A percentile compares a stretch with the other conserved stretches of the same genome.
These are phyloP conservation scores for Bremia lactucae DNA, from an alignment of 352 stramenopile species.

Conservation along the genomic window DNA sequence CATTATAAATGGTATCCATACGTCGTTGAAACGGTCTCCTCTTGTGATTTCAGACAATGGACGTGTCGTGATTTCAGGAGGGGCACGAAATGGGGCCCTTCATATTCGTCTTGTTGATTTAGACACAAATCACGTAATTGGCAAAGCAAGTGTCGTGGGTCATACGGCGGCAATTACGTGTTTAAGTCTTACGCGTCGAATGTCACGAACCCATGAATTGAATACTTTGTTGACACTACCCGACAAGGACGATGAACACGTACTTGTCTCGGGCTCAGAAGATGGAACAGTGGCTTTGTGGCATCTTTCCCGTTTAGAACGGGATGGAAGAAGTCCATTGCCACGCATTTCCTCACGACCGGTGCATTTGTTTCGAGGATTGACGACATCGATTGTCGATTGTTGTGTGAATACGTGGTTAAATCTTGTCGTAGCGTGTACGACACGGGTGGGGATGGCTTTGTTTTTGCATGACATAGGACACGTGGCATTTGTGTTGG, in stretches of 20 bases:
- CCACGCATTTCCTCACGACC: slow-evolving; percentile 59
- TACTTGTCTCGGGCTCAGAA: slow-evolving; percentile 60
- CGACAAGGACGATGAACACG: slow-evolving; percentile 64
- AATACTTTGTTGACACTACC: too few relatives aligned
- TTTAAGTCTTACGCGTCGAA: slow-evolving; percentile 53
- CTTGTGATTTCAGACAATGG: slow-evolving; percentile 61
- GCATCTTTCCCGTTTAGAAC: slow-evolving; percentile 62
- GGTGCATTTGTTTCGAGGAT: slow-evolving; percentile 52
- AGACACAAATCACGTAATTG: slow-evolving; percentile 73
- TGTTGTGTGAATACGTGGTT: slow-evolving; percentile 58
- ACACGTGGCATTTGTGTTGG: slow-evolving; percentile 55
- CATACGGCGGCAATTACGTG: slow-evolving; percentile 64
- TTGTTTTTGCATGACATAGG: slow-evolving; percentile 70
- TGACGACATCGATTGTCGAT: slow-evolving; percentile 36
- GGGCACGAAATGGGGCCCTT: slow-evolving; percentile 57
- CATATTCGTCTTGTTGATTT: slow-evolving; percentile 70
- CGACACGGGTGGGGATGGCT: slow-evolving; percentile 32
- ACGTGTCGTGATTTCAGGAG: slow-evolving; percentile 59
- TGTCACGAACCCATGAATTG: too few relatives aligned
- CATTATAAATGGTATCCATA: background rate
- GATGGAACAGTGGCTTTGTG: slow-evolving; percentile 63
- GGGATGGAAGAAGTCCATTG: slow-evolving; percentile 58
- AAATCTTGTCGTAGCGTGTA: slow-evolving; percentile 58
- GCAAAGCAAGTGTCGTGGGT: slow-evolving; percentile 70
- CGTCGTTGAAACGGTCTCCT: slow-evolving; percentile 8